phyloP scores from a whole-genome alignment of 2,329 filamentous ascomycete genomes.

The Pseudogymnoascus sp. region DNA sequence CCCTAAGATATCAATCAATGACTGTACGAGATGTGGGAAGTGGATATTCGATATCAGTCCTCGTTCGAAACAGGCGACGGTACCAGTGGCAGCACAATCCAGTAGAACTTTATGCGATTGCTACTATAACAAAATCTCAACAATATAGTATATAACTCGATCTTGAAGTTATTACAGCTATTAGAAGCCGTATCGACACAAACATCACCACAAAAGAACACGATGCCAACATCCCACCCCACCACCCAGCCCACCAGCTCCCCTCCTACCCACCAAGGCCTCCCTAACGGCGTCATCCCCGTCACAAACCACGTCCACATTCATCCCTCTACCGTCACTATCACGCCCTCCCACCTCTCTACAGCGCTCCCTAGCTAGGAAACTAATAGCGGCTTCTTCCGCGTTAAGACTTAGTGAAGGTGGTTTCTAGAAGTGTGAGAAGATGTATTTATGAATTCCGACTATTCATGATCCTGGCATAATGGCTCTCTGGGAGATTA shows the following conservation, averaged over 20 bases:
- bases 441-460: background rate
- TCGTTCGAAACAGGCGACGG: too few species aligned
- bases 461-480: too few species aligned
- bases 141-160: too few species aligned
- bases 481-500: too few species aligned
- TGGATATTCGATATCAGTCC: too few species aligned
- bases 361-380: constrained; percentile 20
- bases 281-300: background rate
- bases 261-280: background rate
- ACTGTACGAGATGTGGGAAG: too few species aligned
- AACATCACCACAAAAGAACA: background rate
- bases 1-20: too few species aligned
- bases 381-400: constrained; percentile 17
- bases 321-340: background rate
- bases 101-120: too few species aligned
- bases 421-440: background rate
- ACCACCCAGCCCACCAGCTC: background rate
- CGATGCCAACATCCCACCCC: background rate
- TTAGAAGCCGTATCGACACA: background rate
- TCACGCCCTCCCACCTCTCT: background rate
- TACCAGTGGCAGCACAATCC: too few species aligned
- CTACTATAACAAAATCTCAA: too few species aligned
- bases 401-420: background rate
- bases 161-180: too few species aligned
- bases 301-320: background rate